Conservation (phyloP, 495 filamentous ascomycete species). For the Aspergillus indologenus region DNA sequence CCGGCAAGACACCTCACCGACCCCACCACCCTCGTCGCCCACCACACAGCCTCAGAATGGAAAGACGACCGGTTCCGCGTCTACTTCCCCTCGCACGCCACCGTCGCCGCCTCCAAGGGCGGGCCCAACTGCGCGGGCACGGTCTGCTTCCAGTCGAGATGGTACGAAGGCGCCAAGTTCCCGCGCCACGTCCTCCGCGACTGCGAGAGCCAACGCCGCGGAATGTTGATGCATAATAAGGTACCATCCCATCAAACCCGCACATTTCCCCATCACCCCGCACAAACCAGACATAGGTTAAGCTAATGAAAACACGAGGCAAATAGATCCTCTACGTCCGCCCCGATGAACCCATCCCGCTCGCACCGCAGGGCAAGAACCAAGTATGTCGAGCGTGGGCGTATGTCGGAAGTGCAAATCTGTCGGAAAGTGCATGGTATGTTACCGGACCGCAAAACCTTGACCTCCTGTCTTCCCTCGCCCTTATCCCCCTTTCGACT, state of each 20-base stretch:
- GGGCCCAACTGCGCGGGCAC: slow-evolving; percentile 66
- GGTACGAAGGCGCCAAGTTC: slow-evolving; percentile 64
- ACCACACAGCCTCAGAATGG: slow-evolving; percentile 40
- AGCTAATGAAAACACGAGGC: too few species aligned
- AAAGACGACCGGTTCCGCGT: slow-evolving; percentile 55
- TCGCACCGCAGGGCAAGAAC: slow-evolving; percentile 22
- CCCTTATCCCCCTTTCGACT: not conserved
- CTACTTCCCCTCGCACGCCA: slow-evolving; percentile 79
- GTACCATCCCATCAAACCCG: slow-evolving; percentile 20
- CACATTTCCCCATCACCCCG: not conserved
- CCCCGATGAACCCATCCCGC: slow-evolving; percentile 34
- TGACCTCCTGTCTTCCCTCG: not conserved
- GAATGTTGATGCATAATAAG: slow-evolving; percentile 88
- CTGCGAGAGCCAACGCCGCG: slow-evolving; percentile 61
- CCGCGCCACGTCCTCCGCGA: slow-evolving; percentile 70
- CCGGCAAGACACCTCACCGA: slow-evolving; percentile 14
- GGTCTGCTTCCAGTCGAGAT: slow-evolving; percentile 69
- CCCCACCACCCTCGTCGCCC: slow-evolving; percentile 17
- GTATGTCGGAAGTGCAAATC: slow-evolving; percentile 90
- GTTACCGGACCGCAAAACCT: slow-evolving; percentile 20
- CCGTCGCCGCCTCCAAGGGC: slow-evolving; percentile 61
- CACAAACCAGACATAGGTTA: too few species aligned
- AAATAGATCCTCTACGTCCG: slow-evolving; percentile 65
- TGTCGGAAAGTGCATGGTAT: slow-evolving; percentile 90
- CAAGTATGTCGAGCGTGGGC: slow-evolving; percentile 55